Evolutionary conservation across 306 rosid genomes (phyloP), one percentile per base, ranked within the genome.

Genomic region (Citrullus amarus): DNA sequence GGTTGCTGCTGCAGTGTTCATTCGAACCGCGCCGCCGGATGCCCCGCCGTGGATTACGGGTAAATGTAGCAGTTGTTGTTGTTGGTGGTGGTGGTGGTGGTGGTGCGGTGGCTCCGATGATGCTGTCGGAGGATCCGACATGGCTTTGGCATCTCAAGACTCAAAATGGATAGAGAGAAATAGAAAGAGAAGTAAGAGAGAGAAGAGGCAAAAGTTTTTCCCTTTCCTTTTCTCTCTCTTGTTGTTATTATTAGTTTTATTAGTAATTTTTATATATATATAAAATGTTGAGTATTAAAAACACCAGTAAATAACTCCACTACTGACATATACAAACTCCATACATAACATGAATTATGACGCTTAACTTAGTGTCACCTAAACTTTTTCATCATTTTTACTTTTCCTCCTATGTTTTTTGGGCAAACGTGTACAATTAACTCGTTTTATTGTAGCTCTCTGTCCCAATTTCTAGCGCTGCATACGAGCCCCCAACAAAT

Each of bases 71-170:
- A 73, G 82, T 82, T 48, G 56, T 30, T 3, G 87, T 60, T 56
- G 79, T 1, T 84, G 81, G 78, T 69, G 87, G 65, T 56, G 79
- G 2, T 84, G 81, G 78, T 69, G 80, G 85, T 1, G 66, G 85
- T 34, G 86, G 80, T 38, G 78, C 83, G 55, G 84, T 82, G 53
- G 81, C 61, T 57, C 71, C 78, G 82, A 59, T 79, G 88, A 81
- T 72, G 93, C 78, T 58, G 88, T 78, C 78, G 93, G 84, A 77
- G 93, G 90, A 25, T 88, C 93, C 81, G 93, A 83, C 93, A 89
- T 89, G 44, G 81, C 74, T 77, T 72, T 79, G 86, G 82, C 69
- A 79, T 79, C 67, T 79, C 80, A 77, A 60, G 80, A 43, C 58
- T 36, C 53, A 41, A 13, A 60, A 41, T 12, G 79, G 77, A 68